Conservation (phyloP, 768 basidiomycete species). For the Cyclocybe aegerita region DNA sequence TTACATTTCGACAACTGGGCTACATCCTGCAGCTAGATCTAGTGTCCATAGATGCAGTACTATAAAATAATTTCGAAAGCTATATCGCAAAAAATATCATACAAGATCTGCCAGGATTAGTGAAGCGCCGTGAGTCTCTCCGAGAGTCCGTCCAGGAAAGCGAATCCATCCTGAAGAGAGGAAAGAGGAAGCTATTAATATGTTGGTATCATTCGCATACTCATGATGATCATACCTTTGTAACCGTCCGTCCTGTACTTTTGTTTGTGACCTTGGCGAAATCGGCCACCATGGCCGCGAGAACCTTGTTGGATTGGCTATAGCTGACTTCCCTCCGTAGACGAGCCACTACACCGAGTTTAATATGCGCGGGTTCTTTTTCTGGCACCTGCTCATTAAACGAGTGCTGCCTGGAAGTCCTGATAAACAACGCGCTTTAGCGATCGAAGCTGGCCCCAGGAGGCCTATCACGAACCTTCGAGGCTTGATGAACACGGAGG, state of each 20-base stretch:
- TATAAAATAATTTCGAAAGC: neutral
- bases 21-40: slow-evolving; percentile 2
- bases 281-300: slow-evolving; percentile 66
- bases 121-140: slow-evolving; percentile 46
- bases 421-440: slow-evolving; percentile 12
- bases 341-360: slow-evolving; percentile 58
- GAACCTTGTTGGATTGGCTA: slow-evolving; percentile 51
- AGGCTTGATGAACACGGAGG: slow-evolving; percentile 58
- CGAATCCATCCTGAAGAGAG: slow-evolving; percentile 54
- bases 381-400: slow-evolving; percentile 38
- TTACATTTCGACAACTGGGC: slow-evolving; percentile 6
- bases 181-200: neutral
- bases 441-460: neutral
- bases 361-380: slow-evolving; percentile 49
- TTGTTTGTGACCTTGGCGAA: slow-evolving; percentile 70
- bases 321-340: slow-evolving; percentile 52
- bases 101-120: slow-evolving; percentile 13
- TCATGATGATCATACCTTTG: slow-evolving; percentile 47
- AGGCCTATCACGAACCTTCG: slow-evolving; percentile 39
- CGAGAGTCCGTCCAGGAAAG: slow-evolving; percentile 63
- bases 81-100: neutral
- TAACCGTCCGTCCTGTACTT: slow-evolving; percentile 68
- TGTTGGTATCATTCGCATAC: neutral
- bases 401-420: slow-evolving; percentile 37
- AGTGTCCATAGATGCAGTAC: slow-evolving; percentile 6